Conservation (phyloP, 495 filamentous ascomycete species). For the Penicillium arizonense region DNA sequence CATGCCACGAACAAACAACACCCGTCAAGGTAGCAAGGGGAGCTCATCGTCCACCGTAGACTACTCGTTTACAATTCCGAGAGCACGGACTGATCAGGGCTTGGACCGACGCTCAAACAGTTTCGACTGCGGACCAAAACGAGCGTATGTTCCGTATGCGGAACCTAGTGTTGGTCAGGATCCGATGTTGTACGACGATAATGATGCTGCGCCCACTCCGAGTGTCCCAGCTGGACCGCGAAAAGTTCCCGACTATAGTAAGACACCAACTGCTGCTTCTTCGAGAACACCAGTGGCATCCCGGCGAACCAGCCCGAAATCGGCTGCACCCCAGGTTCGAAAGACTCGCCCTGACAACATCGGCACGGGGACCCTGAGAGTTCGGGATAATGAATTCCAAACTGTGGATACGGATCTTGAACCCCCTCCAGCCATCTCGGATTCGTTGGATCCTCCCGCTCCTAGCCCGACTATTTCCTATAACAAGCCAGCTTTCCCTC, state of each 20-base stretch:
- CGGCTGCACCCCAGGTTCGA: constrained; percentile 46
- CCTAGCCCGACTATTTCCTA: constrained; percentile 54
- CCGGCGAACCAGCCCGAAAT: constrained; percentile 61
- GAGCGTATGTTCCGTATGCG: constrained; percentile 29
- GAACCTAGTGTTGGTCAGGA: constrained; percentile 23
- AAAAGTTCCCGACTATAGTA: constrained; percentile 36
- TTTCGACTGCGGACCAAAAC: constrained; percentile 63
- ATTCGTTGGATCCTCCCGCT: constrained; percentile 42
- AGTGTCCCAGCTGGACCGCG: constrained; percentile 81
- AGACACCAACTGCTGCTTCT: constrained; percentile 43
- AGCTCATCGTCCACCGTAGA: constrained; percentile 71
- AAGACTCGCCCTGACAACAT: constrained; percentile 39
- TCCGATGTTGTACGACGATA: constrained; percentile 47
- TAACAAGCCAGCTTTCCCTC: constrained; percentile 43
- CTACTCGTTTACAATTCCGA: constrained; percentile 46
- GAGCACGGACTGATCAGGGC: constrained; percentile 53
- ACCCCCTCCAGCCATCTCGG: constrained; percentile 26
- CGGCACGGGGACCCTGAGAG: constrained; percentile 34
- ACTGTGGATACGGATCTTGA: constrained; percentile 32
- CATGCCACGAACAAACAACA: constrained; percentile 24
- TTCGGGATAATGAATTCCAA: constrained; percentile 28
- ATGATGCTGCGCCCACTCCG: constrained; percentile 87
- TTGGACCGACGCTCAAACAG: constrained; percentile 67
- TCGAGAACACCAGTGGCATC: constrained; percentile 42
- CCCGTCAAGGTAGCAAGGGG: constrained; percentile 67